phyloP scores from a whole-genome alignment of 2,329 filamentous ascomycete genomes.

The Grosmannia serpens region DNA sequence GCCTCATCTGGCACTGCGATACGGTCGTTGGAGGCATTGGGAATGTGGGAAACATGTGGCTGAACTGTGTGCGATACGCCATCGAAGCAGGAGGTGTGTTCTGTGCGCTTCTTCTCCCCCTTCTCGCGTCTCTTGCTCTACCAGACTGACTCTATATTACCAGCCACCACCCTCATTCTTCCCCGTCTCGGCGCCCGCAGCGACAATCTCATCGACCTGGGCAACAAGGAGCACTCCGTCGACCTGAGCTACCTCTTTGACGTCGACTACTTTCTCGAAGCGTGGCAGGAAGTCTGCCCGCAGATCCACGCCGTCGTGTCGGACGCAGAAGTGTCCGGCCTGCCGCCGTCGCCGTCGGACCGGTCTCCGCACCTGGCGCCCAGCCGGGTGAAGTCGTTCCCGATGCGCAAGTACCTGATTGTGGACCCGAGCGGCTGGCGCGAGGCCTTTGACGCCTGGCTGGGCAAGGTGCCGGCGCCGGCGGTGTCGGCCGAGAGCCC shows the following conservation, averaged over 20 bases:
- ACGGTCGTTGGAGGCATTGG: conserved; percentile 24
- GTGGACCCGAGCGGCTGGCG: conserved; percentile 13
- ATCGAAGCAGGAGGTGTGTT: conserved; percentile 17
- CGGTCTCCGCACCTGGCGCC: conserved; percentile 4
- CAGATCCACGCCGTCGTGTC: conserved; percentile 9
- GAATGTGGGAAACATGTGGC: conserved; percentile 23
- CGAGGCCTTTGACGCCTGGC: conserved; percentile 12
- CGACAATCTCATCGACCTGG: conserved; percentile 13
- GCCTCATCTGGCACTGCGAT: conserved; percentile 24
- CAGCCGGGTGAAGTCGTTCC: conserved; percentile 4
- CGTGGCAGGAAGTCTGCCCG: conserved; percentile 8
- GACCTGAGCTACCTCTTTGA: conserved; percentile 8
- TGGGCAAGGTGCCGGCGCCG: background rate
- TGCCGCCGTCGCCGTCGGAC: conserved; percentile 2
- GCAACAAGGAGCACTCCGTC: conserved; percentile 3
- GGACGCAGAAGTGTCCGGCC: conserved; percentile 1
- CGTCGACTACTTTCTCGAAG: conserved; percentile 6
- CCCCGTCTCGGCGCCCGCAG: conserved; percentile 13
- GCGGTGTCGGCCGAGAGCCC: conserved; percentile 7
- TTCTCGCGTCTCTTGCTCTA: background rate
- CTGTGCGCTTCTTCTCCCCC: background rate
- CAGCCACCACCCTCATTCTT: conserved; percentile 9
- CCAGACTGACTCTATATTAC: background rate
- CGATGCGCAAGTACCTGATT: conserved; percentile 10
- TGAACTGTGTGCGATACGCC: conserved; percentile 25